Base-by-base conservation (phyloP, 2,329 filamentous ascomycete species). In the Rhynchosporium secalis region DNA sequence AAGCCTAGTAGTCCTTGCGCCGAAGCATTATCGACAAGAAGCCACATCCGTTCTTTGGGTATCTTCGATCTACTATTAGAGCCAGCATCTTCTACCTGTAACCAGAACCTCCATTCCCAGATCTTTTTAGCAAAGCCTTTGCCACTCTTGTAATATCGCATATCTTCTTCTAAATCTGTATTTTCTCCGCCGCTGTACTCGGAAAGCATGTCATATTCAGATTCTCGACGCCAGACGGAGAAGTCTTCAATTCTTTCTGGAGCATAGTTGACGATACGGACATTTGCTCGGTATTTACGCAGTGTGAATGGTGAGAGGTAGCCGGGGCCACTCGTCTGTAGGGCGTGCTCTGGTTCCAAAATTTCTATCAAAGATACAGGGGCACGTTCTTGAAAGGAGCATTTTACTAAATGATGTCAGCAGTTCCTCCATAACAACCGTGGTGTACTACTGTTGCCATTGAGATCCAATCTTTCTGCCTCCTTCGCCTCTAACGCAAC, bases 81-180 rank as follows among this genome's bases (percentile, higher is more conserved):
- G 38, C 77, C 74, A 0, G 83, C 86, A 66, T 93, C 90, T 75
- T 96, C 90, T 1, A 97, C 83, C 12, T 89, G 80, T 29, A 98
- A 80, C 28, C 84, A 85, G 75, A 97, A 97, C 13, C 84, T 83
- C 93, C 93, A 97, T 74, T 95, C 86, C 90, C 91, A 96, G 7
- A 61, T 65, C 40, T 68, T 69, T 38, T 67, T 59, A 1, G 54
- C 10, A 47, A 67, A 69, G 1, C 69, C 67, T 43, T 68, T 66
- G 7, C 68, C 70, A 31, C 47, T 62, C 20, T 48, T 61, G 31
- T 62, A 72, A 2, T 56, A 56, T 12, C 63, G 49, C 52, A 65
- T 58, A 41, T 69, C 63, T 38, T 65, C 66, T 65, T 70, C 66
- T 9, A n/a, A 29, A 60, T 71, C 66, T 8, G 70, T 70, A 7